A percentile compares a stretch with the other conserved stretches of the same genome.
phyloP scores from a whole-genome alignment of 2,329 filamentous ascomycete species.

The Parastagonospora avenae region DNA sequence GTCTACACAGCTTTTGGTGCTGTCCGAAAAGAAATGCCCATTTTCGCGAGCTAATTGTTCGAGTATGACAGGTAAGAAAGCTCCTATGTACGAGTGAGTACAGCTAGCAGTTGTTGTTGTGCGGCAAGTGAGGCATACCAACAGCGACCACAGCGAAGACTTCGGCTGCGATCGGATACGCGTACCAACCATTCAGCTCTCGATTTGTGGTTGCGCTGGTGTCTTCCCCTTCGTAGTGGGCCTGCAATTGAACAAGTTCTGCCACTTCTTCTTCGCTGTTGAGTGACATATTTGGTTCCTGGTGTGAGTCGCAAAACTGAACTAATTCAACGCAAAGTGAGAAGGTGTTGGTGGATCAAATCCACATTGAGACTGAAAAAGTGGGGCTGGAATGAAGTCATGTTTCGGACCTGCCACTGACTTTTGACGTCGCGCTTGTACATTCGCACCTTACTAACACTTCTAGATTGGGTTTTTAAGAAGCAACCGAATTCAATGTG shows the following conservation, averaged over 20 bases:
- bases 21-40: conserved; percentile 80
- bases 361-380: no score
- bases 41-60: conserved; percentile 90
- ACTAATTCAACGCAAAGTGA: not conserved
- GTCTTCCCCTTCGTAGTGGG: conserved; percentile 39
- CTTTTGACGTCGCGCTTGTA: no score
- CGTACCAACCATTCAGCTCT: conserved; percentile 87
- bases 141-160: conserved; percentile 89
- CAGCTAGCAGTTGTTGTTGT: not conserved
- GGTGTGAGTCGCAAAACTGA: not conserved
- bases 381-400: no score
- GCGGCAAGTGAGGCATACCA: conserved; percentile 57
- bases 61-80: conserved; percentile 89
- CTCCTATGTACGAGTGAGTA: conserved; percentile 60
- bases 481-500: no score
- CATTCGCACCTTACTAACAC: no score
- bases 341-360: not conserved
- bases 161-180: conserved; percentile 87
- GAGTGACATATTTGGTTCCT: conserved; percentile 16
- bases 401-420: no score
- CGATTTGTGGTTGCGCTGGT: conserved; percentile 77
- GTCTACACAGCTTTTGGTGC: conserved; percentile 70
- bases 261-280: conserved; percentile 7
- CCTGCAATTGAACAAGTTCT: not conserved
- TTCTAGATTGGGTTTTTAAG: no score